These are phyloP conservation scores for Volvox reticuliferus DNA, from an alignment of 139 green algal genomes.

Conservation along the genomic window DNA sequence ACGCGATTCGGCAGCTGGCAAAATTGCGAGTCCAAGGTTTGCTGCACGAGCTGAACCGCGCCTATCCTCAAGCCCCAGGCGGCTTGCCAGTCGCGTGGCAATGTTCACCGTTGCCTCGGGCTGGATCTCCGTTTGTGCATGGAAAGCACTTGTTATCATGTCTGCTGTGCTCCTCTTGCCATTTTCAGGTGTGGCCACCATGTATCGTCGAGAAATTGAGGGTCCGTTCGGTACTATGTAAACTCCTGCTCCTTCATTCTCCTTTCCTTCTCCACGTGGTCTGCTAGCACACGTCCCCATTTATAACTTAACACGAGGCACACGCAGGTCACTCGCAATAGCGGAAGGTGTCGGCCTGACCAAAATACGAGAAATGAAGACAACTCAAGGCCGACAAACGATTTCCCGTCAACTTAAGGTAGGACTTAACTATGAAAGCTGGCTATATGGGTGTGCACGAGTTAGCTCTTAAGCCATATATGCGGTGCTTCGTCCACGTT, in stretches of 20 bases:
- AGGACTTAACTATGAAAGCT: too few species aligned
- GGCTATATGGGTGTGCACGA: too few species aligned
- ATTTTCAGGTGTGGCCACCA: background rate
- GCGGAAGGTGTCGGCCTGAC: too few species aligned
- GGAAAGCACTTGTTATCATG: background rate
- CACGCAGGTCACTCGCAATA: too few species aligned
- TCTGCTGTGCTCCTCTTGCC: constrained; percentile 14
- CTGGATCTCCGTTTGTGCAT: background rate
- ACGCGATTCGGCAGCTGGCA: background rate
- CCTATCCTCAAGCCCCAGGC: background rate
- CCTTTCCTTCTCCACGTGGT: background rate
- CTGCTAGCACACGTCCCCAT: constrained; percentile 2
- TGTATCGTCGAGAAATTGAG: background rate
- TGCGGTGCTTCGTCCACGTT: too few species aligned
- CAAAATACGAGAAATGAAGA: too few species aligned
- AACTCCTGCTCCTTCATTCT: background rate
- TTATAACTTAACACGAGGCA: background rate
- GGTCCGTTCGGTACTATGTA: background rate
- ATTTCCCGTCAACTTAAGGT: too few species aligned
- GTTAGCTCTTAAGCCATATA: too few species aligned
- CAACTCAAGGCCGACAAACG: too few species aligned
- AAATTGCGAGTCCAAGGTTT: background rate
- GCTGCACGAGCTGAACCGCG: background rate
- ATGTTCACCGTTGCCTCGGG: background rate
- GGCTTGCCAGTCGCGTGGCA: background rate